A percentile compares a stretch with the other conserved stretches of the same genome.
These are phyloP conservation scores for Mycena galericulata DNA, from an alignment of 768 basidiomycete genomes.

Conservation along the genomic window DNA sequence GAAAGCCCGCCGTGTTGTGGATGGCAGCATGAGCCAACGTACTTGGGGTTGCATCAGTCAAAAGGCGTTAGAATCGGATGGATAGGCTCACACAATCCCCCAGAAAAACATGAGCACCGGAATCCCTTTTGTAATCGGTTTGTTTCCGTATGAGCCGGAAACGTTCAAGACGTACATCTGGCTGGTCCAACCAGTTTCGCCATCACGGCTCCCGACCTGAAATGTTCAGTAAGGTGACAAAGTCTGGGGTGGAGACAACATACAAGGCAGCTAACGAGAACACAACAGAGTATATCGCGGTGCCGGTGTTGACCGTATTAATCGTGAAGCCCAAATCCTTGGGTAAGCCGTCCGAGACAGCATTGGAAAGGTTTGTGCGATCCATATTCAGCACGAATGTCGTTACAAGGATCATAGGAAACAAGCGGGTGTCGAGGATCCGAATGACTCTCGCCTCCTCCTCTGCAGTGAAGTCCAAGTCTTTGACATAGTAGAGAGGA, in stretches of 20 bases:
- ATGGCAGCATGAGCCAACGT: slow-evolving; percentile 52
- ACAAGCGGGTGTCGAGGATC: slow-evolving; percentile 43
- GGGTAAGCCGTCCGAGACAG: slow-evolving; percentile 54
- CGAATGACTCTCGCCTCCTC: slow-evolving; percentile 49
- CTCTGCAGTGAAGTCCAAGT: slow-evolving; percentile 45
- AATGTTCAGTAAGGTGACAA: neutral
- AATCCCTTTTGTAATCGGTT: slow-evolving; percentile 45
- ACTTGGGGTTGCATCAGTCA: too few relatives aligned
- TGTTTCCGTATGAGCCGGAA: neutral
- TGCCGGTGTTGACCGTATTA: slow-evolving; percentile 52
- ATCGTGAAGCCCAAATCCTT: slow-evolving; percentile 54
- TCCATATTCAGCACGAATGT: slow-evolving; percentile 54
- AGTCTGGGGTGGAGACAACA: neutral
- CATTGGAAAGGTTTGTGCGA: slow-evolving; percentile 55
- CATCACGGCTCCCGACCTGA: slow-evolving; percentile 49
- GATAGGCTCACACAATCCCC: slow-evolving; percentile 54
- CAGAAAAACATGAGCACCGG: slow-evolving; percentile 54
- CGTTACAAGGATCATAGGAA: slow-evolving; percentile 47
- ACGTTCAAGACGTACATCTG: slow-evolving; percentile 41
- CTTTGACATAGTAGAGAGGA: slow-evolving; percentile 42
- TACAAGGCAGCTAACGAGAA: slow-evolving; percentile 50
- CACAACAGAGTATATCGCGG: slow-evolving; percentile 49
- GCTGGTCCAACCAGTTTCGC: slow-evolving; percentile 54
- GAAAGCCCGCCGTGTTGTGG: slow-evolving; percentile 50
- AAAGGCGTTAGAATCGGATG: too few relatives aligned